These are phyloP conservation scores for Dothistroma septosporum DNA, from an alignment of 2,329 filamentous ascomycete species.

Conservation along the genomic window DNA sequence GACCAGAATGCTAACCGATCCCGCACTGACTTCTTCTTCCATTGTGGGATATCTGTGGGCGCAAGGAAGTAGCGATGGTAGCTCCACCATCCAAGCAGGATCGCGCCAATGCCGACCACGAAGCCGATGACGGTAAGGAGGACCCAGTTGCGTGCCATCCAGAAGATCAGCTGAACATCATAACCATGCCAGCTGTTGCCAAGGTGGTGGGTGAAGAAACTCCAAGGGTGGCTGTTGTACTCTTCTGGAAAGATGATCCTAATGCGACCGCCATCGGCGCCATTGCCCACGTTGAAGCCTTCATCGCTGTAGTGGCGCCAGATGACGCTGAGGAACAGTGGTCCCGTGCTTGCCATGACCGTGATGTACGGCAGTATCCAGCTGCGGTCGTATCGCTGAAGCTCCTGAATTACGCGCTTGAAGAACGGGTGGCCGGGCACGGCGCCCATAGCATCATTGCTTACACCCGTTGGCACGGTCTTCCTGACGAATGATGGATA, in stretches of 20 bases:
- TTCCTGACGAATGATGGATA: conserved; percentile 68
- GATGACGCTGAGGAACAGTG: conserved; percentile 69
- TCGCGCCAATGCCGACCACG: conserved; percentile 45
- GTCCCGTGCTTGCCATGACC: conserved; percentile 75
- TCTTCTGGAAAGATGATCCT: conserved; percentile 66
- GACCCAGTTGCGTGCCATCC: conserved; percentile 54
- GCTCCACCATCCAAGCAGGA: conserved; percentile 48
- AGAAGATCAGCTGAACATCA: conserved; percentile 62
- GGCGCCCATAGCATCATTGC: conserved; percentile 75
- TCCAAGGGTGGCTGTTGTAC: conserved; percentile 65
- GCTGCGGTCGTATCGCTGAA: conserved; percentile 64
- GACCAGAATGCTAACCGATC: conserved; percentile 30
- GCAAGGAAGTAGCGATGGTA: conserved; percentile 44
- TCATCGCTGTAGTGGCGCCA: conserved; percentile 68
- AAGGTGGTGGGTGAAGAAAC: conserved; percentile 65
- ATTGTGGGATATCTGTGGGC: conserved; percentile 21
- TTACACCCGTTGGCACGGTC: conserved; percentile 72
- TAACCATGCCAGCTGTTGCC: conserved; percentile 64
- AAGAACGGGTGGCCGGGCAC: conserved; percentile 72
- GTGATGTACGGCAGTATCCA: conserved; percentile 71
- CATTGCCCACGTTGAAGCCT: conserved; percentile 42
- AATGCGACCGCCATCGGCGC: conserved; percentile 49
- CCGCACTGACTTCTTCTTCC: conserved; percentile 25
- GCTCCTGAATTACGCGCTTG: conserved; percentile 61
- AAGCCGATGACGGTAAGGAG: conserved; percentile 52